phyloP scores from a whole-genome alignment of 2,329 filamentous ascomycete genomes.

The Dothiorella sarmentorum region DNA sequence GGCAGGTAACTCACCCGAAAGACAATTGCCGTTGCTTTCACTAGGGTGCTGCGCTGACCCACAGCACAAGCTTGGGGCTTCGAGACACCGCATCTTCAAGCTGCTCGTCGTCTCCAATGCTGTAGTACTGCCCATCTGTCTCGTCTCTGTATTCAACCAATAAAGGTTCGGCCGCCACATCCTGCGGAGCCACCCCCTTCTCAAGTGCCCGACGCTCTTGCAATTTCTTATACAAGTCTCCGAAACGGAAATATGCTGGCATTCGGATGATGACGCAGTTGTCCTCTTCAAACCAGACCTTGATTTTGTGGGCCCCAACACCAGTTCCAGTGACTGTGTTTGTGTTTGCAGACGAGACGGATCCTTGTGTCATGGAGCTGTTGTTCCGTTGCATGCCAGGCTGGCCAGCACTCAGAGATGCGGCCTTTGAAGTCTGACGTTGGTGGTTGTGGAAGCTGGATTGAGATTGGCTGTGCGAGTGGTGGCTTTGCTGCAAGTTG shows the following conservation, averaged over 20 bases:
- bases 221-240: conserved; percentile 78
- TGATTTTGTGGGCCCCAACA: conserved; percentile 69
- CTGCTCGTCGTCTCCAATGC: conserved; percentile 75
- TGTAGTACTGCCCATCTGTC: conserved; percentile 67
- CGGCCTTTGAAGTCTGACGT: conserved; percentile 37
- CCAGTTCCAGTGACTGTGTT: conserved; percentile 20
- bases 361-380: conserved; percentile 33
- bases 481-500: conserved; percentile 22
- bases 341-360: conserved; percentile 25
- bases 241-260: conserved; percentile 72
- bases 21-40: neutral
- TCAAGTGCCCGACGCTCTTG: conserved; percentile 76
- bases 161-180: conserved; percentile 60
- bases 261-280: conserved; percentile 91
- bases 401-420: conserved; percentile 19
- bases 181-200: conserved; percentile 29
- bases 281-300: conserved; percentile 81
- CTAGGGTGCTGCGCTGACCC: conserved; percentile 9
- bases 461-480: conserved; percentile 15
- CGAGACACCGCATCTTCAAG: conserved; percentile 74
- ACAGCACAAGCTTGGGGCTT: conserved; percentile 69
- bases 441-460: conserved; percentile 32
- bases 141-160: conserved; percentile 86
- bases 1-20: neutral
- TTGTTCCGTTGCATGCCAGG: conserved; percentile 37